Evolutionary conservation across 225 moss, liverwort and hornwort genomes (phyloP), one percentile per base, ranked within the genome.

Genomic region (Climacium dendroides): DNA sequence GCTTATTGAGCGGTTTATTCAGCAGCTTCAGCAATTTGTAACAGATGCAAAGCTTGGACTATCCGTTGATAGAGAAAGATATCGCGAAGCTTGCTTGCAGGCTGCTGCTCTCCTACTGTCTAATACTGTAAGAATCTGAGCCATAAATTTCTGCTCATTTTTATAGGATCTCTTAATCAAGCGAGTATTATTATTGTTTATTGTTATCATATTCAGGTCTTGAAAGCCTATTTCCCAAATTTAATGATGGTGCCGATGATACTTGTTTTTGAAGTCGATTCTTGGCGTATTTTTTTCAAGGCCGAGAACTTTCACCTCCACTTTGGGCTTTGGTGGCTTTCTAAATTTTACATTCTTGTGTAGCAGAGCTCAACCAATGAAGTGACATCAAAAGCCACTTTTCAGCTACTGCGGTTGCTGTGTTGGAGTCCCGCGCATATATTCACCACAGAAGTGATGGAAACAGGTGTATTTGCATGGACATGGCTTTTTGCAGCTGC

Each of bases 341-440:
- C 87, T 89, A 39, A 87, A 34, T 48, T 88, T 81, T 62, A n/a
- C 22, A 45, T 84, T 79, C 66, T 83, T 87, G 54, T 90, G 72
- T 86, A 70, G 72, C 88, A 93, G 89, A 89, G 74, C 43, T 78
- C 83, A 85, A 78, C 87, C 74, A 81, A 84, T 77, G 88, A 70
- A 86, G 85, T 82, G 74, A 85, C 84, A 45, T 83, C 94, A 74
- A 87, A 87, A 81, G 93, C 89, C 37, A 89, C 92, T 84, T 92
- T 89, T 82, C 96, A 95, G 89, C 92, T 97, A 48, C 87, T 97
- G 79, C 94, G 95, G 78, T 89, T 97, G 66, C 84, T 97, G 81
- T 97, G 96, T 85, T 97, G 95, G 96, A 93, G 96, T 90, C 96
- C 96, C 70, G 96, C 94, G 84, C 96, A 93, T 77, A 97, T 97